phyloP scores from a whole-genome alignment of 768 basidiomycete species.

The Trichaptum fuscoviolaceum region DNA sequence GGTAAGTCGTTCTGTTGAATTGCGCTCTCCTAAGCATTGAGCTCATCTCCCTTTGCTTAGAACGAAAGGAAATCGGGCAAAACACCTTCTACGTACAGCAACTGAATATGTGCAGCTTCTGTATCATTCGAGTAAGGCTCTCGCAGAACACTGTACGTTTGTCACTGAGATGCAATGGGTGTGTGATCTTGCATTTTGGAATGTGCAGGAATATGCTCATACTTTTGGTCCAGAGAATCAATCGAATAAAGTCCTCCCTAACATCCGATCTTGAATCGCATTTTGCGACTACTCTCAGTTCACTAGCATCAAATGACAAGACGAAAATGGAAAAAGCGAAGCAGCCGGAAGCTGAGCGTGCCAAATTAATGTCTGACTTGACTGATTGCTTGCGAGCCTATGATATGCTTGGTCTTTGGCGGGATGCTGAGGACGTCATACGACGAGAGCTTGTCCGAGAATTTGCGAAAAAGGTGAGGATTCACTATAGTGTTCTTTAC shows the following conservation, averaged over 20 bases:
- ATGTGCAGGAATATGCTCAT: slow-evolving; percentile 9
- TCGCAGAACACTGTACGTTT: slow-evolving; percentile 69
- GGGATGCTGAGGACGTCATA: slow-evolving; percentile 85
- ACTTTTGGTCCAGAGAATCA: slow-evolving; percentile 55
- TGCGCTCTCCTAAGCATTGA: not conserved
- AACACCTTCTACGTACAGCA: slow-evolving; percentile 80
- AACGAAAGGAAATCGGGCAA: slow-evolving; percentile 51
- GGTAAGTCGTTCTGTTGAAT: slow-evolving; percentile 1
- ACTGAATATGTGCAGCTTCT: slow-evolving; percentile 89
- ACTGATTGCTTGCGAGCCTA: slow-evolving; percentile 79
- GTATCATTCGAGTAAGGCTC: slow-evolving; percentile 84
- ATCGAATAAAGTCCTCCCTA: slow-evolving; percentile 77
- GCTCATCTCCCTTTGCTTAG: not conserved
- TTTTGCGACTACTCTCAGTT: slow-evolving; percentile 56
- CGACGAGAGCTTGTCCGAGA: slow-evolving; percentile 62
- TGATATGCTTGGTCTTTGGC: slow-evolving; percentile 74
- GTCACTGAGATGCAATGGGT: slow-evolving; percentile 87
- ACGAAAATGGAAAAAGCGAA: slow-evolving; percentile 33
- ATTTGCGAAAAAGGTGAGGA: slow-evolving; percentile 72
- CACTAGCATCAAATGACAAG: slow-evolving; percentile 42
- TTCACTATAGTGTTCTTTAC: not conserved
- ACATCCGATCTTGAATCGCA: slow-evolving; percentile 83
- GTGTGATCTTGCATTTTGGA: slow-evolving; percentile 29
- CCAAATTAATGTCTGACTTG: slow-evolving; percentile 58
- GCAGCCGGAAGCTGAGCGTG: slow-evolving; percentile 57